A percentile compares a stretch with the other conserved stretches of the same genome.
phyloP scores from a whole-genome alignment of 176 grass and related monocot genomes.

The Stipa capillata region DNA sequence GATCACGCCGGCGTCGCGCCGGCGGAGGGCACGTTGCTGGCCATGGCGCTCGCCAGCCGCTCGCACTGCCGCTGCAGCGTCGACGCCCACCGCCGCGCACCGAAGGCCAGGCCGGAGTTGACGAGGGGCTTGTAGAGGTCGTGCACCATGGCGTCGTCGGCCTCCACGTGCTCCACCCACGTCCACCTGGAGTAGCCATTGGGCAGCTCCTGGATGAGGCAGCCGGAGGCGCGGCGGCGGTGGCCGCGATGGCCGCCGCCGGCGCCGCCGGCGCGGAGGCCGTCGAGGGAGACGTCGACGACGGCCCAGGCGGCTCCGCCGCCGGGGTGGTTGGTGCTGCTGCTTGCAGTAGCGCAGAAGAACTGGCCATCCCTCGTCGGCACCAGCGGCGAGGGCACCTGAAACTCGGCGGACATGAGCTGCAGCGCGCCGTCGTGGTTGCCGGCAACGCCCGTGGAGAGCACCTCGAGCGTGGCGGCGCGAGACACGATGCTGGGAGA shows the following conservation, averaged over 20 bases:
- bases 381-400: slow-evolving; percentile 71
- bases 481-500: slow-evolving; percentile 83
- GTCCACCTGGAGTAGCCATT: slow-evolving; percentile 82
- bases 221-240: slow-evolving; percentile 70
- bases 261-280: slow-evolving; percentile 12
- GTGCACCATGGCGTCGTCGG: slow-evolving; percentile 52
- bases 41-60: slow-evolving; percentile 53
- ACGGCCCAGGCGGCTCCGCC: slow-evolving; percentile 83
- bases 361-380: slow-evolving; percentile 72
- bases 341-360: slow-evolving; percentile 93
- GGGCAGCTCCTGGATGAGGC: slow-evolving; percentile 75
- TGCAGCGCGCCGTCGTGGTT: slow-evolving; percentile 81
- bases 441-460: slow-evolving; percentile 73
- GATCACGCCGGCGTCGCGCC: slow-evolving; percentile 37
- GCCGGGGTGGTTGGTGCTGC: slow-evolving; percentile 34
- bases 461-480: slow-evolving; percentile 56
- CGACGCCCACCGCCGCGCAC: slow-evolving; percentile 64
- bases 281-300: slow-evolving; percentile 80
- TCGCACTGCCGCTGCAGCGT: slow-evolving; percentile 75
- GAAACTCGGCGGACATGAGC: slow-evolving; percentile 89
- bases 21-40: slow-evolving; percentile 19
- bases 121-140: slow-evolving; percentile 70
- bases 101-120: slow-evolving; percentile 64
- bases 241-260: slow-evolving; percentile 2
- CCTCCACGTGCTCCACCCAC: slow-evolving; percentile 92